phyloP scores from a whole-genome alignment of 1,139 yeast genomes.

The Scheffersomyces cryptocercus region DNA sequence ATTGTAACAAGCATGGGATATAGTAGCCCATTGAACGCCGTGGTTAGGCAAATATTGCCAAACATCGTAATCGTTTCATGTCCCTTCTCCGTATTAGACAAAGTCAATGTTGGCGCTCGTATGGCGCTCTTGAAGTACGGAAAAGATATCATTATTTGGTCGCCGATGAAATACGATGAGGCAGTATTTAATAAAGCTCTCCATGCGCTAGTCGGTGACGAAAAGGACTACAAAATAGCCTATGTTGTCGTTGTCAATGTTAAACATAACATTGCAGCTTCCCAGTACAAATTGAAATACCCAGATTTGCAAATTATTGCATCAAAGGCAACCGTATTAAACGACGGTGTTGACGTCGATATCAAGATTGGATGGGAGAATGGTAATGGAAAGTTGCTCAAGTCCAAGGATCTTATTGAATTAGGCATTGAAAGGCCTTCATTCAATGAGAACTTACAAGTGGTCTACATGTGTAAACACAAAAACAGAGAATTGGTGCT shows the following conservation, averaged over 20 bases:
- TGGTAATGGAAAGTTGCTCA: slow-evolving; percentile 7
- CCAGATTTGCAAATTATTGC: slow-evolving; percentile 9
- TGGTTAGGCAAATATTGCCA: slow-evolving; percentile 6
- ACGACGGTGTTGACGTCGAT: slow-evolving; percentile 1
- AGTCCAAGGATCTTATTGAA: slow-evolving; percentile 23
- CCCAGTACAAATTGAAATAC: slow-evolving; percentile 2
- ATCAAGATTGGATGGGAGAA: slow-evolving; percentile 8
- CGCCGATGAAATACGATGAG: slow-evolving; percentile 9
- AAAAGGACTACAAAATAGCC: slow-evolving; percentile 7
- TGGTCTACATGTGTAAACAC: slow-evolving; percentile 57
- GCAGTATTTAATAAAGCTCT: slow-evolving; percentile 10
- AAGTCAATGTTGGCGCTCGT: slow-evolving; percentile 9
- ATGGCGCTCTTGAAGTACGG: slow-evolving; percentile 9
- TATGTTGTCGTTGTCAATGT: slow-evolving; percentile 9
- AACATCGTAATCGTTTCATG: slow-evolving; percentile 8
- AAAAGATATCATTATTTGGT: slow-evolving; percentile 7
- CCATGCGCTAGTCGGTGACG: slow-evolving; percentile 15
- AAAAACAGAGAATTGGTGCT: slow-evolving; percentile 56
- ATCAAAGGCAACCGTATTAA: slow-evolving; percentile 1
- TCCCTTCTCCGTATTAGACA: slow-evolving; percentile 5
- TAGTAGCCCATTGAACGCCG: slow-evolving; percentile 4
- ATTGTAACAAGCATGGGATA: slow-evolving; percentile 3
- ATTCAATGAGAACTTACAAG: slow-evolving; percentile 45
- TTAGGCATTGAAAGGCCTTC: slow-evolving; percentile 29
- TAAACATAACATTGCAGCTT: slow-evolving; percentile 9